Percentiles rank a stretch among this genome's conserved stretches.
Evolutionary conservation across 1,139 yeast species (phyloP).

Genomic region (Blastobotrys buckinghamii): DNA sequence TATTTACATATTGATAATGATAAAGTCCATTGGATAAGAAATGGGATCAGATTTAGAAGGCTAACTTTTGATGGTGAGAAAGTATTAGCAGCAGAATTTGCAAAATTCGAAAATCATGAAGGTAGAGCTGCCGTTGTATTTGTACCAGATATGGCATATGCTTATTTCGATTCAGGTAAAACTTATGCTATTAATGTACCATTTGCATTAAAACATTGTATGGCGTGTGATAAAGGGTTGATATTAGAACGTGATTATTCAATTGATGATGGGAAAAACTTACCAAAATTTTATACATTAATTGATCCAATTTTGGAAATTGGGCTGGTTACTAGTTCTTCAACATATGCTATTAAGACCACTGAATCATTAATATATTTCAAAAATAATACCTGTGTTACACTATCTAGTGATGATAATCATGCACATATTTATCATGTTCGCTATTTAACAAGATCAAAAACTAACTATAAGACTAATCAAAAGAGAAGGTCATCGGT

Average conservation of each 20-base stretch:
- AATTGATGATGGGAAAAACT: slow-evolving; percentile 9
- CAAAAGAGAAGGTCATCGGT: slow-evolving; percentile 19
- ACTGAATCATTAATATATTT: slow-evolving; percentile 45
- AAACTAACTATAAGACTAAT: slow-evolving; percentile 15
- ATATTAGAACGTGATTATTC: slow-evolving; percentile 46
- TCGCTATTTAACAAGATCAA: slow-evolving; percentile 20
- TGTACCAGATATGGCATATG: slow-evolving; percentile 33
- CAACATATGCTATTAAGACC: slow-evolving; percentile 58
- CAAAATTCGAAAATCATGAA: slow-evolving; percentile 32
- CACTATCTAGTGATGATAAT: slow-evolving; percentile 20
- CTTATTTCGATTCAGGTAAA: slow-evolving; percentile 55
- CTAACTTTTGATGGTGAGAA: slow-evolving; percentile 44
- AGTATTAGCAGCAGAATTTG: slow-evolving; percentile 46
- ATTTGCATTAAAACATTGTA: slow-evolving; percentile 49
- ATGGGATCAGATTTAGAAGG: slow-evolving; percentile 45
- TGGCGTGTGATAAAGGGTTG: slow-evolving; percentile 61
- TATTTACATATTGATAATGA: slow-evolving; percentile 22
- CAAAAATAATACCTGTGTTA: slow-evolving; percentile 24
- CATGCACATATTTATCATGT: slow-evolving; percentile 24
- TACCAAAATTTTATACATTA: slow-evolving; percentile 51
- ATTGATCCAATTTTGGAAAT: slow-evolving; percentile 66
- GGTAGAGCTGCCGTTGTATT: slow-evolving; percentile 24
- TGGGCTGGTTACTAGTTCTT: slow-evolving; percentile 61
- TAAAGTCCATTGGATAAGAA: slow-evolving; percentile 44
- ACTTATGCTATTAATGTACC: slow-evolving; percentile 59